Evolutionary conservation across 768 basidiomycete species (phyloP), one percentile per base, ranked within the genome.

Genomic region (Tephrocybe sp.): DNA sequence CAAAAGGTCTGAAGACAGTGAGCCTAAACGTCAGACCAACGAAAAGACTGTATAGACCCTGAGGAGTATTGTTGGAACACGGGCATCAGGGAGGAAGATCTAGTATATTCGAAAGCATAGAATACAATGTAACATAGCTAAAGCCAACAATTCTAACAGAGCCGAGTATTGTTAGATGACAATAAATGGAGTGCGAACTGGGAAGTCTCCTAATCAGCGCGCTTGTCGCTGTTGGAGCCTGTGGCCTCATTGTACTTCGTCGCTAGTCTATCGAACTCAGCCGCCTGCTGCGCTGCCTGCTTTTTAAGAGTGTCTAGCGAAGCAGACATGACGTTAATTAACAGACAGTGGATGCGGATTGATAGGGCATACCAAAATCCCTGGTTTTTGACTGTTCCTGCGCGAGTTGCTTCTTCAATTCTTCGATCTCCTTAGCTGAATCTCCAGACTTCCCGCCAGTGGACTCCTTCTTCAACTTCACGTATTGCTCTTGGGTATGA

Each of bases 401-500:
- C 5, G 78, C 77, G 17, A 93, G 64, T 60, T 87, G 79, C 54
- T 78, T 78, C 76, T 88, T 87, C 41, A 96, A 77, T 18, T 83
- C 78, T 25, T 76, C 78, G 49, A 93, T 73, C 62, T 85, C 75
- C 61, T 80, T 79, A 17, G 73, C 55, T 50, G 80, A 69, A 46
- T 81, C 80, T 11, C 60, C 67, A n/a, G 60, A 54, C 45, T 59
- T 48, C 37, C 58, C 53, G n/a, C 50, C 63, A 20, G 51, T n/a
- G 25, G 44, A 81, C 54, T 73, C 68, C 59, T 85, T 78, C 76
- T 95, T 93, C 53, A 98, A 66, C 61, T 88, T 86, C 17, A 83
- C 84, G 63, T 90, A 90, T 61, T 92, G 84, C 59, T 95, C 94
- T 68, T 96, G 92, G 1, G 86, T 81, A 58, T 91, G 85, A 56